These are phyloP conservation scores for Aspergillus funiculosus DNA, from an alignment of 495 filamentous ascomycete species.

Conservation along the genomic window DNA sequence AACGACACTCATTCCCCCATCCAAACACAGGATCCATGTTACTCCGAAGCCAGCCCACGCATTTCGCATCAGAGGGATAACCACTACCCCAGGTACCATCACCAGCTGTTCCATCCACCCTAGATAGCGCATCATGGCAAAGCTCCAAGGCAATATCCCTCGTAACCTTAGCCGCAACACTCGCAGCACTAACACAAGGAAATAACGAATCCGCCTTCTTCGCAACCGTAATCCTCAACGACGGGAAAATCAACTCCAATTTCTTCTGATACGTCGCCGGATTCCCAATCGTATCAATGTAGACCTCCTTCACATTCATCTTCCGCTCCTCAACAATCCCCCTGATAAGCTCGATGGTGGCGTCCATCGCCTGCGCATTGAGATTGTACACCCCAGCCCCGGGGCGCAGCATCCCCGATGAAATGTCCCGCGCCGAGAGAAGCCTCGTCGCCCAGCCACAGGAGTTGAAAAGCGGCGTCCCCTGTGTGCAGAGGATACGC, in stretches of 20 bases:
- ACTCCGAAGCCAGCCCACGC: conserved; percentile 69
- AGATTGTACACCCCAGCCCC: conserved; percentile 68
- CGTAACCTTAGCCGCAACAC: conserved; percentile 93
- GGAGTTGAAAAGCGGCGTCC: conserved; percentile 54
- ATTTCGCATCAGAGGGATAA: conserved; percentile 84
- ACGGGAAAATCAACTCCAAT: conserved; percentile 78
- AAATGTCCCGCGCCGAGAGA: conserved; percentile 81
- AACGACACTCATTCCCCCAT: conserved; percentile 87
- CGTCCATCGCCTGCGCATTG: conserved; percentile 97
- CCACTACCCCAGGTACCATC: conserved; percentile 81
- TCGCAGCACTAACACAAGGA: conserved; percentile 88
- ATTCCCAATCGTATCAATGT: conserved; percentile 89
- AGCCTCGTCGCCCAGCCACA: conserved; percentile 80
- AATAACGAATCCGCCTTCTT: conserved; percentile 96
- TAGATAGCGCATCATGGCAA: conserved; percentile 50
- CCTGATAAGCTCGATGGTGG: conserved; percentile 78
- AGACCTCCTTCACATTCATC: conserved; percentile 80
- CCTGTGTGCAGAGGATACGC: conserved; percentile 62
- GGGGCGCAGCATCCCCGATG: conserved; percentile 70
- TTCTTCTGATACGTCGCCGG: conserved; percentile 77
- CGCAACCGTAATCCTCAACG: conserved; percentile 72
- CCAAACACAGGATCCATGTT: conserved; percentile 94
- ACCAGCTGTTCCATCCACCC: conserved; percentile 4
- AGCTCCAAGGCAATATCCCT: conserved; percentile 82
- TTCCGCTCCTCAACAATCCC: conserved; percentile 62